Evolutionary conservation across 2,329 filamentous ascomycete genomes (phyloP).

Genomic region (Fusarium sp.): DNA sequence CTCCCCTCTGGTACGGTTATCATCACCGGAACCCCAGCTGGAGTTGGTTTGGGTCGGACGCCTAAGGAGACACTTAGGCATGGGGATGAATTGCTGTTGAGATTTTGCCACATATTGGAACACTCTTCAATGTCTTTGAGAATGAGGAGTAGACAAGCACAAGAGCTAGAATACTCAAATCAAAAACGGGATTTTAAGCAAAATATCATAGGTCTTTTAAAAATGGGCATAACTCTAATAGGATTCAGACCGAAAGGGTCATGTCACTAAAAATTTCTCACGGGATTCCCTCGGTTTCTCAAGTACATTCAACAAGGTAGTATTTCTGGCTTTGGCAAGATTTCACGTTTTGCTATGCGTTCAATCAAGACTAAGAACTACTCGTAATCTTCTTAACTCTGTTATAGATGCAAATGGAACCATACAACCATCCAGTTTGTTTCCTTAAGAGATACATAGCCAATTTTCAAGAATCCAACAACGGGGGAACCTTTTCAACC

Average conservation of each 20-base stretch:
- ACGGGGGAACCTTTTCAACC: slow-evolving; percentile 54
- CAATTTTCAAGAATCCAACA: not conserved
- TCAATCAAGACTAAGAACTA: no score
- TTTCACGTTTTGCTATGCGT: no score
- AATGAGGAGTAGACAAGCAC: slow-evolving; percentile 23
- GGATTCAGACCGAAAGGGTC: not conserved
- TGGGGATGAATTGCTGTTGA: slow-evolving; percentile 67
- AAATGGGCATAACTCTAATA: not conserved
- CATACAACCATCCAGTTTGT: no score
- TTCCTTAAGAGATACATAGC: no score
- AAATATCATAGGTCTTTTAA: not conserved
- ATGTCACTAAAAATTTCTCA: no score
- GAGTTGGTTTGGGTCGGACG: slow-evolving; percentile 75
- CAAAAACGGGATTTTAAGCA: no score
- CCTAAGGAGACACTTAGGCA: slow-evolving; percentile 76
- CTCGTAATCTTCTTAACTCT: no score
- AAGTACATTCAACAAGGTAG: no score
- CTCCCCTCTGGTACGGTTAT: slow-evolving; percentile 72
- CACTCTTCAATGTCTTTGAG: slow-evolving; percentile 51
- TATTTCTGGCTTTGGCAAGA: no score
- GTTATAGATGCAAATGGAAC: no score
- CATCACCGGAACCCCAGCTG: slow-evolving; percentile 75
- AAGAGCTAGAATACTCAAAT: no score
- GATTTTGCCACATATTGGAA: slow-evolving; percentile 57
- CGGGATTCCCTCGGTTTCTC: no score